Percentiles rank a stretch among this genome's conserved stretches.
Evolutionary conservation across 2,329 filamentous ascomycete genomes (phyloP).

Genomic region (Ampelomyces quisqualis): DNA sequence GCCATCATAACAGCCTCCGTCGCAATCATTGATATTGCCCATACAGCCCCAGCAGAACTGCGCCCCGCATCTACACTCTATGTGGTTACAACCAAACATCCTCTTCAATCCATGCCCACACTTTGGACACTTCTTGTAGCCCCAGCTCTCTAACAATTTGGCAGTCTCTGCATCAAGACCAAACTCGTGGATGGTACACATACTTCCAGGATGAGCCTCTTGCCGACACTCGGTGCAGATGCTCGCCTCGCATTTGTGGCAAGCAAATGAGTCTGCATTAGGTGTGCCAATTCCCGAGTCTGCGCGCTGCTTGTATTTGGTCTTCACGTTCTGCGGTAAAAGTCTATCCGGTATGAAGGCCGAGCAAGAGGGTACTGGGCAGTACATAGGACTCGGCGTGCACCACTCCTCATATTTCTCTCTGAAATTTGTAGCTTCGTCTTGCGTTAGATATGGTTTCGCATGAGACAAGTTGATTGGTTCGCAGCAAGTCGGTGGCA

Average conservation of each 20-base stretch:
- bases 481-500: conserved; percentile 52
- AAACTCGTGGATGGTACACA: conserved; percentile 39
- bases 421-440: conserved; percentile 43
- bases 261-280: conserved; percentile 36
- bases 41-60: conserved; percentile 54
- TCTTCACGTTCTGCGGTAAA: conserved; percentile 13
- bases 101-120: conserved; percentile 51
- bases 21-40: conserved; percentile 36
- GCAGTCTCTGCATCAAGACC: conserved; percentile 41
- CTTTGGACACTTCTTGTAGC: conserved; percentile 54
- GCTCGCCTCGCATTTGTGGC: conserved; percentile 47
- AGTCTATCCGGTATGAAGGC: conserved; percentile 47
- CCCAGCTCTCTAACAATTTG: conserved; percentile 46
- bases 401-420: conserved; percentile 52
- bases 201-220: conserved; percentile 41
- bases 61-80: conserved; percentile 53
- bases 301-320: conserved; percentile 22
- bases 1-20: conserved; percentile 18
- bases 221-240: conserved; percentile 51
- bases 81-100: conserved; percentile 53
- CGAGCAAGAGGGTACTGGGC: conserved; percentile 52
- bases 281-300: conserved; percentile 33
- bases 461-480: conserved; percentile 48
- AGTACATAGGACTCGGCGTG: conserved; percentile 51
- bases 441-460: conserved; percentile 36